These are phyloP conservation scores for Cladophialophora chaetospira DNA, from an alignment of 2,329 filamentous ascomycete species.

Conservation along the genomic window DNA sequence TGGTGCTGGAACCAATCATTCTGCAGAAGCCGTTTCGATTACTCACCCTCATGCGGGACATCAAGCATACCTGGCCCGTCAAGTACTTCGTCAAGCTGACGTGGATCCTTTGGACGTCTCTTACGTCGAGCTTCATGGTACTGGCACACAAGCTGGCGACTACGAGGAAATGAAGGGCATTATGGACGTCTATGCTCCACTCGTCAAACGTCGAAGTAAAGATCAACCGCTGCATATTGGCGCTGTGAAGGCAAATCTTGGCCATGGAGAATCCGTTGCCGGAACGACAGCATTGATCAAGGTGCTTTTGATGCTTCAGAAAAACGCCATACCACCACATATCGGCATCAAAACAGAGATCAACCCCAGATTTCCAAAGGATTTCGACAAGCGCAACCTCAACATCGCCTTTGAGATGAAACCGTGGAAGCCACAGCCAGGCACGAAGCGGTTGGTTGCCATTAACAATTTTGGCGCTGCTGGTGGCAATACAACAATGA, in stretches of 20 bases:
- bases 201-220: conserved; percentile 35
- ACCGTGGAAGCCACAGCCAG: conserved; percentile 45
- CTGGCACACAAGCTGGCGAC: conserved; percentile 83
- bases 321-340: conserved; percentile 33
- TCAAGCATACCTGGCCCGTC: conserved; percentile 38
- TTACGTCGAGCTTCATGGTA: conserved; percentile 89
- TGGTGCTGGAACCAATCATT: conserved; percentile 48
- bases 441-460: conserved; percentile 42
- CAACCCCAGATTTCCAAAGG: conserved; percentile 48
- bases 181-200: conserved; percentile 61
- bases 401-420: conserved; percentile 48
- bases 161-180: conserved; percentile 80
- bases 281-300: conserved; percentile 57
- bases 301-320: conserved; percentile 35
- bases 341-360: conserved; percentile 40
- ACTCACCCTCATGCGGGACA: conserved; percentile 38
- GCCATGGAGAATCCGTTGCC: conserved; percentile 55
- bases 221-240: conserved; percentile 55
- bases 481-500: conserved; percentile 64
- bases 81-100: conserved; percentile 45
- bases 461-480: conserved; percentile 73
- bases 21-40: conserved; percentile 45
- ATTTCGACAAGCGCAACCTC: conserved; percentile 47
- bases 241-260: conserved; percentile 65
- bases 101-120: conserved; percentile 71